phyloP scores from a whole-genome alignment of 164 flowering plant species.

The Magnolia kwangsiensis region DNA sequence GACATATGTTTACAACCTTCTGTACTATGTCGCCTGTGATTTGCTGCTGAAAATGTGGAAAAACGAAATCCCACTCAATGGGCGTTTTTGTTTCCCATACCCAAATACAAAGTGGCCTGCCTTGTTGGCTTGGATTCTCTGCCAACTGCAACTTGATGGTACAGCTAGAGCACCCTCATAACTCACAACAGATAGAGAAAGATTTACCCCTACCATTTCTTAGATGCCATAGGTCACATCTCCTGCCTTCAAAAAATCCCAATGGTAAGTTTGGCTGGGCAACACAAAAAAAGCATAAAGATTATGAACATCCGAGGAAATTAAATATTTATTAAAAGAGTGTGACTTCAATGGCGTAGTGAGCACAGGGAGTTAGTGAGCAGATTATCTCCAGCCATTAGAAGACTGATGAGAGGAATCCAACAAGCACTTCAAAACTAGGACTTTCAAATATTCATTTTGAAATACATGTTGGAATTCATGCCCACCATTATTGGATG shows the following conservation, averaged over 20 bases:
- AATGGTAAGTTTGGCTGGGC: slow-evolving; percentile 37
- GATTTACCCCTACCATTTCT: slow-evolving; percentile 43
- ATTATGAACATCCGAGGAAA: slow-evolving; percentile 3
- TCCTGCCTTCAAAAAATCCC: slow-evolving; percentile 23
- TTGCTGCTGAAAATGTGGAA: background rate
- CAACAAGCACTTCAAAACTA: background rate
- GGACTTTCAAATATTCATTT: background rate
- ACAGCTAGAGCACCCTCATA: background rate
- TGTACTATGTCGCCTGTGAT: background rate
- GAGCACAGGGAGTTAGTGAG: background rate
- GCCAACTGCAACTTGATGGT: background rate
- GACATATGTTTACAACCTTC: background rate
- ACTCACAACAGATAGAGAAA: slow-evolving; percentile 6
- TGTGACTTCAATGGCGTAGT: background rate
- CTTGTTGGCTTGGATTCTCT: background rate
- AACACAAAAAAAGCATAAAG: slow-evolving; percentile 6
- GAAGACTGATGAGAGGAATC: background rate
- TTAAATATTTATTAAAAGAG: background rate
- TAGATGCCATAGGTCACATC: slow-evolving; percentile 23
- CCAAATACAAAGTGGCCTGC: background rate
- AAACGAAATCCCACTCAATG: background rate
- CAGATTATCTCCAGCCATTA: background rate
- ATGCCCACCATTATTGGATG: too few relatives aligned
- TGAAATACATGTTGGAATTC: background rate
- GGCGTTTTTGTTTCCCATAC: background rate